Conservation (phyloP, 768 basidiomycete genomes). For the Lactifluus hygrophoroides region DNA sequence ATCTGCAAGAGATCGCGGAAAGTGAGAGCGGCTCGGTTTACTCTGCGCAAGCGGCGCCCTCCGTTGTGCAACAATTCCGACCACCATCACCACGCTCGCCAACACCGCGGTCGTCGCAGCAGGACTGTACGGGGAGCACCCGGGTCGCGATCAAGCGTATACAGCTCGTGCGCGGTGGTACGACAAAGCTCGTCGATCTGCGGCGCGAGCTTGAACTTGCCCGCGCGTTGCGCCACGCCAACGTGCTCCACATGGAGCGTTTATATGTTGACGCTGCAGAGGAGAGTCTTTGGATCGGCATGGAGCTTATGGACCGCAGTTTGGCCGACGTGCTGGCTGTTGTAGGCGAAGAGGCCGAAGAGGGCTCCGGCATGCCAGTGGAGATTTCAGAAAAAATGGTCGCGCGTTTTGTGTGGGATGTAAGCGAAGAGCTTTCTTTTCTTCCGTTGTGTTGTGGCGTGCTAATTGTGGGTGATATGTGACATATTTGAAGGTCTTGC, state of each 20-base stretch:
- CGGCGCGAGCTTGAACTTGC: constrained; percentile 53
- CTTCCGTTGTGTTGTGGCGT: not conserved
- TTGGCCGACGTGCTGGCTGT: constrained; percentile 72
- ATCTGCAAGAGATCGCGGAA: constrained; percentile 73
- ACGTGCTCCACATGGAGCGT: constrained; percentile 59
- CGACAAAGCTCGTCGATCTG: constrained; percentile 56
- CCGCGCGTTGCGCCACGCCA: constrained; percentile 47
- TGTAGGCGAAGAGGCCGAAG: not conserved
- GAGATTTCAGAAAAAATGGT: constrained; percentile 60
- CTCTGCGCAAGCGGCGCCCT: constrained; percentile 28
- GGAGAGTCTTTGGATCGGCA: constrained; percentile 67
- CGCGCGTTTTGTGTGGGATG: constrained; percentile 69
- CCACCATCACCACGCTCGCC: constrained; percentile 18
- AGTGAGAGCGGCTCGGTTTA: constrained; percentile 74
- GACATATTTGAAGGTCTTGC: constrained; percentile 45
- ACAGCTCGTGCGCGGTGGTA: constrained; percentile 46
- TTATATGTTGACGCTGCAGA: constrained; percentile 56
- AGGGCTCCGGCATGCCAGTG: constrained; percentile 49
- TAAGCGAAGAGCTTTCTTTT: constrained; percentile 34
- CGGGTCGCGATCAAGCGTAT: constrained; percentile 76
- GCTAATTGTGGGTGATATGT: not conserved
- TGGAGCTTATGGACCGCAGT: constrained; percentile 88
- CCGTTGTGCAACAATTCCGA: not conserved
- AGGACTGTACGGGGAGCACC: not conserved
- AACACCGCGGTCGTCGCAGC: not conserved